Evolutionary conservation across 345 rosid species (phyloP).

Genomic region (Toxicodendron radicans): DNA sequence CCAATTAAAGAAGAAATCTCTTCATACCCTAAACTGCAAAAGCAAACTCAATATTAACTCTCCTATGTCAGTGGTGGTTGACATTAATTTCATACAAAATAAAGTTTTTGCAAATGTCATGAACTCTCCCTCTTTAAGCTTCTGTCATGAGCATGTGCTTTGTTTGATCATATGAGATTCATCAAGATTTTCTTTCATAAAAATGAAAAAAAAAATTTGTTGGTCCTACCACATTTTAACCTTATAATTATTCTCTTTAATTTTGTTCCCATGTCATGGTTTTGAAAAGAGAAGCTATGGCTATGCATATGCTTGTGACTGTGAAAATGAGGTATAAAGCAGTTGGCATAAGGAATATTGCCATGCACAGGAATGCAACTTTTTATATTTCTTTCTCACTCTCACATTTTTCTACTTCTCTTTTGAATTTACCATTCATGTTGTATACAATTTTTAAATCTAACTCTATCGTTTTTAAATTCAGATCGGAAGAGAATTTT

Average conservation of each 20-base stretch:
- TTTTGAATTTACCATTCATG: not conserved
- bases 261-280: not conserved
- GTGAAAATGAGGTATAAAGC: not conserved
- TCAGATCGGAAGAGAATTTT: not conserved
- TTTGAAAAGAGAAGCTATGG: conserved; percentile 9
- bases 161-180: conserved; percentile 23
- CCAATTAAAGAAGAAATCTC: not conserved
- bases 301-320: not conserved
- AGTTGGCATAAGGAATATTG: not conserved
- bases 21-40: not conserved
- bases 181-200: conserved; percentile 18
- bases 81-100: not conserved
- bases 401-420: not conserved
- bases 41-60: no score
- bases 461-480: not conserved
- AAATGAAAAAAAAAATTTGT: not conserved
- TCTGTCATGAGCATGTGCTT: conserved; percentile 35
- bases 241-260: not conserved
- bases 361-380: not conserved
- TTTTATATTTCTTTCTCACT: not conserved
- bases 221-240: not conserved
- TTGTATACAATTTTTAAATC: not conserved
- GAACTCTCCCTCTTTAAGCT: conserved; percentile 1
- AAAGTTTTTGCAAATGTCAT: not conserved
- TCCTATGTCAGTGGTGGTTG: no score